Evolutionary conservation across 345 rosid species (phyloP).

Genomic region (Citrus unshiu): DNA sequence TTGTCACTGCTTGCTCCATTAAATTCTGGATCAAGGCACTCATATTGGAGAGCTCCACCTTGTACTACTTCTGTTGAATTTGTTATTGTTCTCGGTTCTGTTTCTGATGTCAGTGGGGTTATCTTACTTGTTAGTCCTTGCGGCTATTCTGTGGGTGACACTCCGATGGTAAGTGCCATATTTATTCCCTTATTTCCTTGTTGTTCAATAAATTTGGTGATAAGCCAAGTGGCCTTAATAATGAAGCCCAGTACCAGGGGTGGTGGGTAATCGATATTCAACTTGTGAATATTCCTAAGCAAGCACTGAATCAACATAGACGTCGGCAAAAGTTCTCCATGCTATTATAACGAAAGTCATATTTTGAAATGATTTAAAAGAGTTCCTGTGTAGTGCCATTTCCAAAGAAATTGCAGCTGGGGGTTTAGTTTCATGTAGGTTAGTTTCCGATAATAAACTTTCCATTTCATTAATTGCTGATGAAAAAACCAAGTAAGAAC

Average conservation of each 20-base stretch:
- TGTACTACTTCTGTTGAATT: slow-evolving; percentile 55
- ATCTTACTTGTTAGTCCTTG: slow-evolving; percentile 85
- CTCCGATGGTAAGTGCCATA: slow-evolving; percentile 63
- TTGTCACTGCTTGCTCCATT: slow-evolving; percentile 78
- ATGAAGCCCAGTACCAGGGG: neutral
- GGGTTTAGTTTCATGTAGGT: neutral
- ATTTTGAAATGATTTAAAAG: neutral
- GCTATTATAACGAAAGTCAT: neutral
- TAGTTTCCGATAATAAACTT: neutral
- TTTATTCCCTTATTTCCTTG: slow-evolving; percentile 1
- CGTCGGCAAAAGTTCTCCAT: neutral
- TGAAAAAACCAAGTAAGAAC: neutral
- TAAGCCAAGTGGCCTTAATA: neutral
- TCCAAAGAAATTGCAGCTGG: neutral
- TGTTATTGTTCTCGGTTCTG: slow-evolving; percentile 58
- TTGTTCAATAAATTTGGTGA: neutral
- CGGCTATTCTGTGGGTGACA: slow-evolving; percentile 87
- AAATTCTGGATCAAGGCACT: slow-evolving; percentile 43
- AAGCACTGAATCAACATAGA: neutral
- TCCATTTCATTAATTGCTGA: neutral
- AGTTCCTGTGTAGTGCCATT: neutral
- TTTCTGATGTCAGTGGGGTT: slow-evolving; percentile 82
- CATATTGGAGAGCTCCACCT: slow-evolving; percentile 92
- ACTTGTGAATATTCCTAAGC: neutral
- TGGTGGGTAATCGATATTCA: neutral